Evolutionary conservation across 2,329 filamentous ascomycete species (phyloP).

Genomic region (Tolypocladium capitatum): DNA sequence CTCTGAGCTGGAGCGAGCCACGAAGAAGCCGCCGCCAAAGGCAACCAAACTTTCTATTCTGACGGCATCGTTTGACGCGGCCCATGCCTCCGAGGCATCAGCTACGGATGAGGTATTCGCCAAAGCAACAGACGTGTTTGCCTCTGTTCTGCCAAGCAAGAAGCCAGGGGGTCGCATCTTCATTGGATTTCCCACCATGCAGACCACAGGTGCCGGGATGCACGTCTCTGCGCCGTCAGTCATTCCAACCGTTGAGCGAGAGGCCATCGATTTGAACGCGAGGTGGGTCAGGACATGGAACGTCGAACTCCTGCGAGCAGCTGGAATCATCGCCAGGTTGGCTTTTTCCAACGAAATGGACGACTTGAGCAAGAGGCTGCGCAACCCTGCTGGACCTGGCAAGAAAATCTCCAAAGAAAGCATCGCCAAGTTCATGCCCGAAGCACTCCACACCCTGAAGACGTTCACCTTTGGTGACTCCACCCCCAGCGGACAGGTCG

Average conservation of each 20-base stretch:
- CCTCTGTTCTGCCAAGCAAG: slow-evolving; percentile 78
- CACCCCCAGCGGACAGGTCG: slow-evolving; percentile 73
- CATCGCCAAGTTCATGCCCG: slow-evolving; percentile 56
- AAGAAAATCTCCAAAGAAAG: slow-evolving; percentile 47
- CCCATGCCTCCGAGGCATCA: slow-evolving; percentile 46
- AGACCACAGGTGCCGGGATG: slow-evolving; percentile 86
- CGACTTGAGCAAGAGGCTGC: slow-evolving; percentile 52
- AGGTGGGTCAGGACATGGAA: slow-evolving; percentile 95
- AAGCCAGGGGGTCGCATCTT: slow-evolving; percentile 76
- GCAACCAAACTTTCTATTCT: slow-evolving; percentile 74
- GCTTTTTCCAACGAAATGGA: slow-evolving; percentile 82
- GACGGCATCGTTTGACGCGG: slow-evolving; percentile 81
- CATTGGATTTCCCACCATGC: slow-evolving; percentile 93
- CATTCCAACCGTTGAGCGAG: slow-evolving; percentile 92
- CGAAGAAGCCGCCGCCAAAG: slow-evolving; percentile 92
- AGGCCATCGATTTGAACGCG: slow-evolving; percentile 93
- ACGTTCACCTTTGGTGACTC: slow-evolving; percentile 85
- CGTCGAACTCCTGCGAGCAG: slow-evolving; percentile 77
- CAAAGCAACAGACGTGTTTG: slow-evolving; percentile 66
- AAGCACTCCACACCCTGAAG: slow-evolving; percentile 70
- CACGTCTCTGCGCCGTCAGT: slow-evolving; percentile 93
- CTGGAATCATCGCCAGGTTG: slow-evolving; percentile 79
- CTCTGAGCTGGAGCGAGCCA: slow-evolving; percentile 81
- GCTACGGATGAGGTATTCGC: slow-evolving; percentile 30
- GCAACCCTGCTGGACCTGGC: slow-evolving; percentile 28